phyloP scores from a whole-genome alignment of 2,329 filamentous ascomycete species.

The Cercospora sesami region DNA sequence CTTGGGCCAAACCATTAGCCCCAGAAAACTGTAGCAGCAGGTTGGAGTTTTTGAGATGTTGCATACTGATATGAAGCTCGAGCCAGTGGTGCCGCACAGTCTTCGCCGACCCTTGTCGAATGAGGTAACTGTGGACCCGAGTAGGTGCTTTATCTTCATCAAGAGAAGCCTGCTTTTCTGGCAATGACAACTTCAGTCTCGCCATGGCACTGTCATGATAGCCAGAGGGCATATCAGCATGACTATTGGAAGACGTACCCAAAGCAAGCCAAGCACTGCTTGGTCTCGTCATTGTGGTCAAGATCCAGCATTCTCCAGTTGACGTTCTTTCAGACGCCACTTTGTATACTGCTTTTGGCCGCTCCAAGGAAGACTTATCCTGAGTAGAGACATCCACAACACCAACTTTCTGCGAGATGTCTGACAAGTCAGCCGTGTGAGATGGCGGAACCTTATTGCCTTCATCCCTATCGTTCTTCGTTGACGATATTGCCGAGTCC shows the following conservation, averaged over 20 bases:
- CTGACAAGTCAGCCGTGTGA: neutral
- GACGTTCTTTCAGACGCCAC: neutral
- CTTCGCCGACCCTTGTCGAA: neutral
- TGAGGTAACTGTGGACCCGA: neutral
- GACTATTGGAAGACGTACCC: neutral
- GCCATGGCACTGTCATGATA: neutral
- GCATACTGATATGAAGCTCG: neutral
- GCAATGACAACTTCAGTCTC: neutral
- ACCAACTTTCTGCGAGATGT: neutral
- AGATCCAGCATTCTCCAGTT: neutral
- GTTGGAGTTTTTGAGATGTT: neutral
- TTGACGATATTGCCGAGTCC: neutral
- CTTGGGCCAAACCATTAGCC: neutral
- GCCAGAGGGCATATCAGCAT: neutral
- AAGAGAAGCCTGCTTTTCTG: neutral
- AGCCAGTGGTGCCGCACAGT: neutral
- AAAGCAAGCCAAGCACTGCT: neutral
- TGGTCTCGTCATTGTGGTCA: neutral
- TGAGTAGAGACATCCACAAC: neutral
- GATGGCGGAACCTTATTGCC: neutral
- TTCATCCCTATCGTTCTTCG: neutral
- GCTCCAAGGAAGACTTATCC: neutral
- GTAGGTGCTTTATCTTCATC: neutral
- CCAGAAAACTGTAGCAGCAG: neutral
- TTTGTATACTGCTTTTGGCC: neutral